phyloP scores from a whole-genome alignment of 495 filamentous ascomycete species.

The Lophiotrema nucula region DNA sequence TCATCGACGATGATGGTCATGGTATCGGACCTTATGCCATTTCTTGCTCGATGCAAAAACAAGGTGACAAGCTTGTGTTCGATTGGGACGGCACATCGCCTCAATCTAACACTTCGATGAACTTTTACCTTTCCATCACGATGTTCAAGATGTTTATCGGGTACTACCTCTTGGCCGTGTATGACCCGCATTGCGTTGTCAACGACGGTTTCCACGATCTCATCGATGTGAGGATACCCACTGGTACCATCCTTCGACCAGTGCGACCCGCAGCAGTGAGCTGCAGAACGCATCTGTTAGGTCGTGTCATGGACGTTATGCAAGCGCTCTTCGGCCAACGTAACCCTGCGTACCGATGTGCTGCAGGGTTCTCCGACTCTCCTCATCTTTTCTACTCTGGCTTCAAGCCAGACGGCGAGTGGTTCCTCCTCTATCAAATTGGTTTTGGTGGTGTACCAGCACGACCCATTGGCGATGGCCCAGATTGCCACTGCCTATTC shows the following conservation, averaged over 20 bases:
- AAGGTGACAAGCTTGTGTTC: slow-evolving; percentile 43
- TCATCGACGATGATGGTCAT: slow-evolving; percentile 54
- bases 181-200: slow-evolving; percentile 51
- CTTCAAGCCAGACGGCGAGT: slow-evolving; percentile 51
- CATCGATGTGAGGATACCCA: slow-evolving; percentile 49
- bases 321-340: slow-evolving; percentile 52
- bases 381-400: slow-evolving; percentile 55
- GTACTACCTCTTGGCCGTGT: slow-evolving; percentile 50
- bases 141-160: slow-evolving; percentile 57
- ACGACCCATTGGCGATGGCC: slow-evolving; percentile 49
- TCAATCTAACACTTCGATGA: slow-evolving; percentile 51
- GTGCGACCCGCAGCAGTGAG: slow-evolving; percentile 51
- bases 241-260: slow-evolving; percentile 49
- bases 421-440: slow-evolving; percentile 54
- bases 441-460: slow-evolving; percentile 54
- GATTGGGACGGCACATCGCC: slow-evolving; percentile 52
- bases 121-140: slow-evolving; percentile 51
- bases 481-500: slow-evolving; percentile 54
- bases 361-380: slow-evolving; percentile 52
- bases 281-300: slow-evolving; percentile 51
- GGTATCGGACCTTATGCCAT: slow-evolving; percentile 51
- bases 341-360: slow-evolving; percentile 48
- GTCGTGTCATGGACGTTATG: slow-evolving; percentile 49
- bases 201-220: slow-evolving; percentile 52
- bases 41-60: slow-evolving; percentile 50